Base-by-base conservation (phyloP, 768 basidiomycete species). In the Termitomyces sp. region DNA sequence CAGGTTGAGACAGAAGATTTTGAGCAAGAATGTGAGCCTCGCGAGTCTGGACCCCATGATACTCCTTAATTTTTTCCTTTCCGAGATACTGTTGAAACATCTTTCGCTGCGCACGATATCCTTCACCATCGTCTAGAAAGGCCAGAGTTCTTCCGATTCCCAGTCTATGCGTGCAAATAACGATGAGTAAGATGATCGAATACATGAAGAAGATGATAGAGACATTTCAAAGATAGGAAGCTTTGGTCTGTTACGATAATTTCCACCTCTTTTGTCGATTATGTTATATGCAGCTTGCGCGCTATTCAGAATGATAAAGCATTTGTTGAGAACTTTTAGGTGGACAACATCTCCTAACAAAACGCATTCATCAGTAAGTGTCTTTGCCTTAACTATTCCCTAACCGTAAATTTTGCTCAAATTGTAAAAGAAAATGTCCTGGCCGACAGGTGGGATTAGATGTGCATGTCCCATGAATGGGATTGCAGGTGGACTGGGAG, bases 401-500 rank as follows among this genome's bases (percentile, higher is more conserved):
- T 20, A 13, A 72, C 74, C 75, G 56, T 75, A 73, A 35, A 48
- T 61, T 56, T 71, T 69, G 0, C 70, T 63, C 65, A 70, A 69
- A 24, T 66, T 45, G 51, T 70, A 66, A 14, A 71, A 73, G 18
- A 65, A 62, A 1, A 66, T 57, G 3, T 67, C 65, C 68, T 61
- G 36, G 16, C 36, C 36, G 3, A 38, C 36, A 38, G 65, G 26
- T 18, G 74, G 75, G 18, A 76, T 70, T 9, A 68, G 55, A 6
- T 70, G 67, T 3, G 69, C 58, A 52, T 76, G 73, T 7, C 75
- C 75, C 9, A 76, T 64, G 40, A 76, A 30, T 0, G 73, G 71
- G 46, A 38, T 68, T 9, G 68, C 63, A 14, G 72, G 74, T 14
- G 73, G 75, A 7, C 74, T 67, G 10, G 47, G 47, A 13, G 74